Evolutionary conservation across 2,329 filamentous ascomycete species (phyloP), one percentile per base, ranked within the genome.

Genomic region (Fusarium sp.): DNA sequence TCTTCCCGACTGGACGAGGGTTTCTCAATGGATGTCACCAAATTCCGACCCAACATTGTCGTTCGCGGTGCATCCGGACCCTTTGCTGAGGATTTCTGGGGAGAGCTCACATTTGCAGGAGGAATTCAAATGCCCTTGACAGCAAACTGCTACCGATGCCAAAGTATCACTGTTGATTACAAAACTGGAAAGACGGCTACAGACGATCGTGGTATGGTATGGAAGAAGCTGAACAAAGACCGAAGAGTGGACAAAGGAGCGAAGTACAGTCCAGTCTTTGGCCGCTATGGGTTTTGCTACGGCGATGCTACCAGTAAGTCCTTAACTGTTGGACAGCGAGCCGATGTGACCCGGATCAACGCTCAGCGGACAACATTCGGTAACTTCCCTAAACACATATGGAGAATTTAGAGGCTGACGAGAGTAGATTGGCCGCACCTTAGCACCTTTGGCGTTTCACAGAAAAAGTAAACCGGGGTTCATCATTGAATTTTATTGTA

Each of bases 141-240:
- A 4, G 57, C 71, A 1, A 74, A 74, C 10, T 74, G 72, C 16
- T 74, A 62, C 16, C 58, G 72, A 1, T 74, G 72, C 3, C 72
- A 74, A 38, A 74, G 71, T 11, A 74, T 74, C 21, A 74, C 72
- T 2, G 72, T 74, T 1, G 72, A 74, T 21, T 74, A 74, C 6
- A 41, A 70, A 0, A 74, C 72, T 0, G 72, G 72, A 0, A 66
- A 66, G 13, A 68, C 70, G 0, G 72, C 72, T 6, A 41, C 49
- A 3, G 70, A 74, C 5, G 72, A 74, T 21, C 39, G 56, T 0
- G 72, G 72, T 2, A 57, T 42, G 39, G 70, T 63, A 3, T 74
- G 70, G 72, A 74, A 74, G 48, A 74, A 73, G 13, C 39, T 74
- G 4, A 74, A 74, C 50, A 73, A 73, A 12, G 72, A 74, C 16